These are phyloP conservation scores for Coccomyxa sp. DNA, from an alignment of 139 green algal genomes.

Conservation along the genomic window DNA sequence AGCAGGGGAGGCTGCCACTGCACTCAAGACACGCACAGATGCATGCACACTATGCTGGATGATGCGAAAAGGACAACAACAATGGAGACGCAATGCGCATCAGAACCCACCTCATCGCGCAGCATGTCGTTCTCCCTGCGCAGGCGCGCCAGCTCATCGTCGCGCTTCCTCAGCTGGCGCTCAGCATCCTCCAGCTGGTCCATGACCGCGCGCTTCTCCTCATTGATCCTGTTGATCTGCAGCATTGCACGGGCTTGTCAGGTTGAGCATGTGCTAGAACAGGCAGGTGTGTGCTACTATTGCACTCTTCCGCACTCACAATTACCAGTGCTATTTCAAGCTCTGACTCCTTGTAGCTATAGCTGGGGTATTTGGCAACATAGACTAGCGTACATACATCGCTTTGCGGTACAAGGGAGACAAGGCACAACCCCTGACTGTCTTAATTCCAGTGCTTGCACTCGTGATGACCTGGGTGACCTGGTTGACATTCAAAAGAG, in stretches of 20 bases:
- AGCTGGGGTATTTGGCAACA: too few relatives aligned
- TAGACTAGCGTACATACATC: too few relatives aligned
- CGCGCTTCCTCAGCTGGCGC: neutral
- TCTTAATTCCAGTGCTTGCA: neutral
- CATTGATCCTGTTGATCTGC: neutral
- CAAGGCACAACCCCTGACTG: neutral
- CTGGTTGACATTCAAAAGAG: neutral
- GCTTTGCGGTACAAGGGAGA: too few relatives aligned
- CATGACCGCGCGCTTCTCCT: slow-evolving; percentile 7
- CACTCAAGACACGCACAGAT: too few relatives aligned
- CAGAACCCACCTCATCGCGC: neutral
- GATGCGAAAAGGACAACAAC: too few relatives aligned
- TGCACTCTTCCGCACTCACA: neutral
- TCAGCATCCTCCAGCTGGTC: neutral
- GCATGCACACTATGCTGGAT: too few relatives aligned
- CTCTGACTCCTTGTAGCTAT: too few relatives aligned
- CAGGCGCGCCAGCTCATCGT: slow-evolving; percentile 2
- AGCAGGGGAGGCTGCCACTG: too few relatives aligned
- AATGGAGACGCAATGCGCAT: neutral
- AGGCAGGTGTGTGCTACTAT: neutral
- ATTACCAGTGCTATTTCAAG: too few relatives aligned
- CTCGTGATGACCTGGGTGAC: too few relatives aligned
- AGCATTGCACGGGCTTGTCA: neutral
- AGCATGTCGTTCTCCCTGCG: slow-evolving; percentile 7
- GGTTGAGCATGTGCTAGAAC: neutral